Percentiles rank a stretch among this genome's conserved stretches.
These are phyloP conservation scores for Diaporthe australafricana DNA, from an alignment of 2,329 filamentous ascomycete genomes.

Conservation along the genomic window DNA sequence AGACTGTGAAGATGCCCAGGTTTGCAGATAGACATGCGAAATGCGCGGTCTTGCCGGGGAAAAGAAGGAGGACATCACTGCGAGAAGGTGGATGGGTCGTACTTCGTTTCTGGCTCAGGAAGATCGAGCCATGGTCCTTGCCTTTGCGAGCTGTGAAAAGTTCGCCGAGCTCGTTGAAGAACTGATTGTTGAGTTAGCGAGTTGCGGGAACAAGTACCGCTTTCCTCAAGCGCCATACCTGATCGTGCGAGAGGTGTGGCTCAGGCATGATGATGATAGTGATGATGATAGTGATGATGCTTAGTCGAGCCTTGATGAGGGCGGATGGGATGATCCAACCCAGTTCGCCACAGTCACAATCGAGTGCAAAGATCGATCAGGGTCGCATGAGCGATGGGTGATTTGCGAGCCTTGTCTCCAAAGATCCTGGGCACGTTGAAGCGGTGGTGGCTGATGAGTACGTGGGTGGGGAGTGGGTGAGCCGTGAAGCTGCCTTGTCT, in stretches of 20 bases:
- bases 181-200: conserved; percentile 60
- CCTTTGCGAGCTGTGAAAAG: conserved; percentile 76
- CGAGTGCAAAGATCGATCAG: not conserved
- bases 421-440: not conserved
- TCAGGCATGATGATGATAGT: conserved; percentile 43
- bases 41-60: not conserved
- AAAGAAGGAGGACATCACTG: not conserved
- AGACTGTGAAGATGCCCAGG: not conserved
- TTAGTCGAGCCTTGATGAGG: not conserved
- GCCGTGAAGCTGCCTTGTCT: not conserved
- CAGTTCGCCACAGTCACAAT: not conserved
- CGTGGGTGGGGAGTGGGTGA: not conserved
- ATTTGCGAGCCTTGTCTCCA: not conserved
- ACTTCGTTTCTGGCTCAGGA: conserved; percentile 83
- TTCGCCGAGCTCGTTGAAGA: conserved; percentile 76
- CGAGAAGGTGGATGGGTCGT: conserved; percentile 45
- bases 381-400: not conserved
- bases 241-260: conserved; percentile 51
- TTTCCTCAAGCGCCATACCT: conserved; percentile 45
- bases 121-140: conserved; percentile 79
- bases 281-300: conserved; percentile 37
- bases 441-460: not conserved
- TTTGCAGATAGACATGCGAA: not conserved
- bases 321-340: not conserved
- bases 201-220: too few relatives aligned